phyloP scores from a whole-genome alignment of 106 monocot species.

The Dactylorhiza incarnata region DNA sequence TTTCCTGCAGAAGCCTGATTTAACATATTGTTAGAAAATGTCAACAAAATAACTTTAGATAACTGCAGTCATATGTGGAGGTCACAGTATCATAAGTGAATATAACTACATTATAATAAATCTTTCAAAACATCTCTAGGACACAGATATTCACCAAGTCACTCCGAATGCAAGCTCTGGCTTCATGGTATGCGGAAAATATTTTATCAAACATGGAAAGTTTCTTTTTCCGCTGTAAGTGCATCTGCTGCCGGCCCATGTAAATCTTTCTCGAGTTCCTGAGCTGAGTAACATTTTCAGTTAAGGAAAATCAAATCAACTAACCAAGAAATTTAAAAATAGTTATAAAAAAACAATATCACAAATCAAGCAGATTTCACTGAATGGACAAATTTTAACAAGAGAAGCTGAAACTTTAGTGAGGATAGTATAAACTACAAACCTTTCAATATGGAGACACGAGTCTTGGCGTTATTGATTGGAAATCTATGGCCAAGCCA shows the following conservation, averaged over 20 bases:
- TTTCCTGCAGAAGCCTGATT: conserved; percentile 77
- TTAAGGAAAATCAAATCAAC: conserved; percentile 4
- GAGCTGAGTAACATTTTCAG: conserved; percentile 59
- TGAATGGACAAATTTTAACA: background rate
- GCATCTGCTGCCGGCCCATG: conserved; percentile 48
- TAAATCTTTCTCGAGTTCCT: conserved; percentile 95
- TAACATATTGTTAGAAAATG: conserved; percentile 17
- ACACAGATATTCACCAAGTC: conserved; percentile 63
- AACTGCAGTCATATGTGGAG: background rate
- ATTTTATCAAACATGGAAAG: conserved; percentile 89
- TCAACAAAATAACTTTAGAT: background rate
- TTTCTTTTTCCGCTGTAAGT: conserved; percentile 77
- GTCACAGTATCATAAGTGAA: background rate
- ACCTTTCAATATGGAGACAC: conserved; percentile 98
- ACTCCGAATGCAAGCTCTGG: conserved; percentile 81
- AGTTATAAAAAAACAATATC: background rate
- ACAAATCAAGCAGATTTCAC: background rate
- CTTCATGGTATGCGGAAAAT: conserved; percentile 97
- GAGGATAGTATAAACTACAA: background rate
- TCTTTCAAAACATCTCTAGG: conserved; percentile 1
- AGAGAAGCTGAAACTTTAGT: background rate
- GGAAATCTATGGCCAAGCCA: conserved; percentile 98
- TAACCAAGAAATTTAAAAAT: conserved; percentile 1
- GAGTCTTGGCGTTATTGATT: conserved; percentile 88
- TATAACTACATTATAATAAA: conserved; percentile 2